Conservation (phyloP, 2,329 filamentous ascomycete species). For the Botrytis tulipae region DNA sequence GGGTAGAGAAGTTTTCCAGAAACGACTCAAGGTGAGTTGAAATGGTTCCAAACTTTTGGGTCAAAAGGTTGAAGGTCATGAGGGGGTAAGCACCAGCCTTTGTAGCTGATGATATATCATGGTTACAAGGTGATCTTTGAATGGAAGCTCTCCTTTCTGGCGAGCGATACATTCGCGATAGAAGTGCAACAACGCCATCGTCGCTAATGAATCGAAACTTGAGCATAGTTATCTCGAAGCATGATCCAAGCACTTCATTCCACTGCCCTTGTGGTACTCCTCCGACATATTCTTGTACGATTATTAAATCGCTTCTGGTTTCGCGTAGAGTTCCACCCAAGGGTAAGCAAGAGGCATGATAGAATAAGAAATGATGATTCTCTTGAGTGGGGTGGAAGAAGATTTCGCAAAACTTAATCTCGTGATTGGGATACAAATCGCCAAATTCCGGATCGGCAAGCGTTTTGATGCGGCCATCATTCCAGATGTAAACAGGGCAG, state of each 20-base stretch:
- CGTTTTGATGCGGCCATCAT: neutral
- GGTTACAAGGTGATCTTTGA: neutral
- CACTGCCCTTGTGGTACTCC: neutral
- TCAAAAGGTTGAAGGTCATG: conserved; percentile 24
- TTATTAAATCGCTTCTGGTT: neutral
- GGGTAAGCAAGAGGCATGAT: neutral
- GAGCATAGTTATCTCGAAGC: neutral
- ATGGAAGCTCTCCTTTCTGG: neutral
- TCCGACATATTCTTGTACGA: neutral
- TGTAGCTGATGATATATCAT: neutral
- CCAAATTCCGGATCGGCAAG: neutral
- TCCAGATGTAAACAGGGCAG: neutral
- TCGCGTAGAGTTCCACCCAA: neutral
- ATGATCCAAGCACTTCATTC: neutral
- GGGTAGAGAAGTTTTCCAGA: too few relatives aligned
- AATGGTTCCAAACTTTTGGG: conserved; percentile 16
- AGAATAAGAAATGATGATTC: conserved; percentile 9
- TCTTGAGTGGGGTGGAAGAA: conserved; percentile 14
- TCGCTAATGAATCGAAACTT: neutral
- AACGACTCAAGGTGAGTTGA: conserved; percentile 7
- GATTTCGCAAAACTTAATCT: neutral
- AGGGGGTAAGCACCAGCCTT: neutral
- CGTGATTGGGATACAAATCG: too few relatives aligned
- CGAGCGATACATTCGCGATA: neutral
- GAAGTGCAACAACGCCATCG: neutral